These are phyloP conservation scores for Exophiala oligosperma DNA, from an alignment of 2,329 filamentous ascomycete genomes.

Conservation along the genomic window DNA sequence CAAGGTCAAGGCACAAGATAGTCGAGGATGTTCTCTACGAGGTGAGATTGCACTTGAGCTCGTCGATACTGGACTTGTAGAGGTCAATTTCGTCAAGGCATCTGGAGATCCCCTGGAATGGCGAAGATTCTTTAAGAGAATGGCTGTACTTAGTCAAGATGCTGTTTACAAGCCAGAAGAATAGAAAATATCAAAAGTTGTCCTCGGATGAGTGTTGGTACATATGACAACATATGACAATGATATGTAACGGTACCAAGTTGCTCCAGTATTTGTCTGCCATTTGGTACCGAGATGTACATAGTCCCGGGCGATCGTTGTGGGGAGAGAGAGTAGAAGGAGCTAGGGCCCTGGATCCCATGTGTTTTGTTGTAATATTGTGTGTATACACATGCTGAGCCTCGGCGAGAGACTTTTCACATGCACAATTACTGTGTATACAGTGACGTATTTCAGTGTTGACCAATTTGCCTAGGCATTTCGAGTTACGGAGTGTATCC, in stretches of 20 bases:
- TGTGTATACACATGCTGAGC: neutral
- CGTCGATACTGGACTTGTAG: slow-evolving; percentile 63
- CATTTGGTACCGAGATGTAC: too few species aligned
- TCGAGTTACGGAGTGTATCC: neutral
- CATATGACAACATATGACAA: neutral
- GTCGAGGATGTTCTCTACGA: slow-evolving; percentile 46
- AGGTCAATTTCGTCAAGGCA: slow-evolving; percentile 88
- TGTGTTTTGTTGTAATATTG: neutral
- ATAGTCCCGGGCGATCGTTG: too few species aligned
- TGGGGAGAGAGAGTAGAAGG: too few species aligned
- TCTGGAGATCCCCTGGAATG: slow-evolving; percentile 97
- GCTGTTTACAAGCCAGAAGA: slow-evolving; percentile 67
- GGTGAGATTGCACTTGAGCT: slow-evolving; percentile 47
- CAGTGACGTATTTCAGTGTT: neutral
- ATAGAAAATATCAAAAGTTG: slow-evolving; percentile 18
- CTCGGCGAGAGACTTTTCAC: slow-evolving; percentile 14
- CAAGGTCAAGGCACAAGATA: slow-evolving; percentile 69
- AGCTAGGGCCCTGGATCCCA: too few species aligned
- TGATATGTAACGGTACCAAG: neutral
- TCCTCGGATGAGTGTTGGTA: neutral
- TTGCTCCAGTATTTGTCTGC: too few species aligned
- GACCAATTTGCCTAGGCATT: too few species aligned
- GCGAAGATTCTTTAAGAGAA: slow-evolving; percentile 94
- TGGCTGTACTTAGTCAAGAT: slow-evolving; percentile 85
- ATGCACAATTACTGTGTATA: slow-evolving; percentile 3